These are phyloP conservation scores for Marasmius oreades DNA, from an alignment of 1,284 basidiomycete genomes.

Conservation along the genomic window DNA sequence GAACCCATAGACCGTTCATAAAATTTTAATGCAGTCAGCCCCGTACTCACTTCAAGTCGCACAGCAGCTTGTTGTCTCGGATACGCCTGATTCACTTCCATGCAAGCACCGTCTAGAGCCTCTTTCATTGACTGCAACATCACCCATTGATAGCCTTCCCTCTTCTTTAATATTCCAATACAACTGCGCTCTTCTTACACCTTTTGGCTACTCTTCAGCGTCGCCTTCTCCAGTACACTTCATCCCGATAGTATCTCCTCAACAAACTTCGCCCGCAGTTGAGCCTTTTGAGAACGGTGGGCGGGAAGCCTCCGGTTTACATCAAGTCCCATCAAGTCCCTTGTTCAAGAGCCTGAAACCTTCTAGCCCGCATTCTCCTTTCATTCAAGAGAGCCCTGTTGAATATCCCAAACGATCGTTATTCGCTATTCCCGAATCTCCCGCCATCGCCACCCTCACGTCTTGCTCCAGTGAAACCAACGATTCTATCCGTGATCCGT, in stretches of 20 bases:
- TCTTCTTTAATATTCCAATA: not conserved
- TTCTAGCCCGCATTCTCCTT: no score
- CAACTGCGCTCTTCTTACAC: not conserved
- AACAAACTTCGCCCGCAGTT: no score
- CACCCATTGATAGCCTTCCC: not conserved
- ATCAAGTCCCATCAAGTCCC: no score
- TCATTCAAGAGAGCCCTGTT: not conserved
- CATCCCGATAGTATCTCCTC: not conserved
- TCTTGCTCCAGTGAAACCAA: not conserved
- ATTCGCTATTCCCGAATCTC: not conserved
- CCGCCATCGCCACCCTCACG: not conserved
- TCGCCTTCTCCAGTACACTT: not conserved
- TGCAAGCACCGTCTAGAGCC: no score
- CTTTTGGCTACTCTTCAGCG: not conserved
- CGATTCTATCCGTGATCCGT: not conserved
- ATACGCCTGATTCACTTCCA: no score
- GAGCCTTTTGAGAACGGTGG: no score
- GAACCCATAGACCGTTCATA: no score
- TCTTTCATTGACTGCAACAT: not conserved
- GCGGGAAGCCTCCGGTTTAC: no score
- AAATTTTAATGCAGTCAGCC: no score
- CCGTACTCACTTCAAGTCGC: no score
- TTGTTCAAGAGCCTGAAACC: no score
- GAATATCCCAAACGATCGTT: not conserved
- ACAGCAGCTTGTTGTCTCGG: no score